These are phyloP conservation scores for Picea sitchensis DNA, from an alignment of 75 land plant species.

Conservation along the genomic window DNA sequence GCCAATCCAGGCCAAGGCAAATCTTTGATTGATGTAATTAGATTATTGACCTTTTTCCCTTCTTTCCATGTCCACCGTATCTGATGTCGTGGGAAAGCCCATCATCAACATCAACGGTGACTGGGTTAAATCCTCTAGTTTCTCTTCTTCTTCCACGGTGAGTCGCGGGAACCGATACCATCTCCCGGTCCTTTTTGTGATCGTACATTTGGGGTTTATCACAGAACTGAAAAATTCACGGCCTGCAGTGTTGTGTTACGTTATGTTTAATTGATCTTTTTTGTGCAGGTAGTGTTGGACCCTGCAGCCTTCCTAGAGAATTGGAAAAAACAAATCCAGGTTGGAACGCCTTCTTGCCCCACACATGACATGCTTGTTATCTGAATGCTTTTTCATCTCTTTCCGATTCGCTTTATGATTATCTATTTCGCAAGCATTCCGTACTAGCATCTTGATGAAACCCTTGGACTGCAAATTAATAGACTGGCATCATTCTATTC, in stretches of 20 bases:
- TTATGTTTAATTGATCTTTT: neutral
- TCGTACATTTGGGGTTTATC: too few species aligned
- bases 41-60: neutral
- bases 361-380: too few species aligned
- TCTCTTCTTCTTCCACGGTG: constrained; percentile 1
- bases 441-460: too few species aligned
- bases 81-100: constrained; percentile 9
- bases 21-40: neutral
- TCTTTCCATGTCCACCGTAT: constrained; percentile 4
- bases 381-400: too few species aligned
- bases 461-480: too few species aligned
- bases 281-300: constrained; percentile 21
- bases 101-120: constrained; percentile 3
- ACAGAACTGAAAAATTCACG: too few species aligned
- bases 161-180: neutral
- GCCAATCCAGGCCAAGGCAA: neutral
- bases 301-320: constrained; percentile 21
- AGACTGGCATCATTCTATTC: too few species aligned
- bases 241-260: too few species aligned
- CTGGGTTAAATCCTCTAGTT: neutral
- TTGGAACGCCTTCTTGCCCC: neutral
- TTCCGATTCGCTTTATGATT: too few species aligned
- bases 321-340: constrained; percentile 31
- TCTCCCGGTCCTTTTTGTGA: too few species aligned
- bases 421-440: too few species aligned